These are phyloP conservation scores for Blechomonas ayalai DNA, from an alignment of 208 protist species.

Conservation along the genomic window DNA sequence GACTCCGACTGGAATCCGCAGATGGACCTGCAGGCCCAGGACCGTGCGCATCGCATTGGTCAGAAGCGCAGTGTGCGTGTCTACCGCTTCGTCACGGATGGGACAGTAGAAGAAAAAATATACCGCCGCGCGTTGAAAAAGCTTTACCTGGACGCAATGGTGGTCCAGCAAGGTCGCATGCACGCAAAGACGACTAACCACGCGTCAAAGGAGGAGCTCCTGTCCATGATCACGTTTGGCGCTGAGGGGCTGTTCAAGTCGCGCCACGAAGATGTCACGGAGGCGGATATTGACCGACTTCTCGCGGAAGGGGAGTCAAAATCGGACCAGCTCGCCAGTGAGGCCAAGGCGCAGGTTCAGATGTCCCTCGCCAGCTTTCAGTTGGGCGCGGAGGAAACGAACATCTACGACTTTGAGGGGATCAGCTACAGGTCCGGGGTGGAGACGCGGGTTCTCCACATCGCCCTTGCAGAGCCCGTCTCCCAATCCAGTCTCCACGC, in stretches of 20 bases:
- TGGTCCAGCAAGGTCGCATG: constrained; percentile 97
- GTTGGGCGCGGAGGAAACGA: constrained; percentile 85
- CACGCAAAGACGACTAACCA: constrained; percentile 34
- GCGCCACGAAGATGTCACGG: constrained; percentile 85
- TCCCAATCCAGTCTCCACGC: constrained; percentile 56
- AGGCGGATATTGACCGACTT: constrained; percentile 98
- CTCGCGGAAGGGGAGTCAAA: constrained; percentile 87
- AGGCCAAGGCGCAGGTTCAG: constrained; percentile 80
- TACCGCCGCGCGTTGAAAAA: constrained; percentile 97
- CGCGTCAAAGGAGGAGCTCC: constrained; percentile 92
- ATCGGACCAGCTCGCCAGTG: constrained; percentile 70
- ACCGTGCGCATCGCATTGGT: constrained; percentile 97
- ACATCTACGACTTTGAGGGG: constrained; percentile 96
- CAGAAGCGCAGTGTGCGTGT: constrained; percentile 96
- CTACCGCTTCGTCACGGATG: constrained; percentile 96
- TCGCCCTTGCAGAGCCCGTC: constrained; percentile 38
- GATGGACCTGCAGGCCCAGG: constrained; percentile 98
- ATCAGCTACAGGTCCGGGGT: constrained; percentile 80
- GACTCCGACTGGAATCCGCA: constrained; percentile 99
- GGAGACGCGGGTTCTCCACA: constrained; percentile 71
- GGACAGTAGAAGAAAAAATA: constrained; percentile 97
- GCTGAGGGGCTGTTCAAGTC: constrained; percentile 96
- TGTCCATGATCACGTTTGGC: constrained; percentile 97
- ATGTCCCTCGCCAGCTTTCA: constrained; percentile 92
- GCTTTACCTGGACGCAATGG: constrained; percentile 96